These are phyloP conservation scores for Fusarium hostae DNA, from an alignment of 2,329 filamentous ascomycete genomes.

Conservation along the genomic window DNA sequence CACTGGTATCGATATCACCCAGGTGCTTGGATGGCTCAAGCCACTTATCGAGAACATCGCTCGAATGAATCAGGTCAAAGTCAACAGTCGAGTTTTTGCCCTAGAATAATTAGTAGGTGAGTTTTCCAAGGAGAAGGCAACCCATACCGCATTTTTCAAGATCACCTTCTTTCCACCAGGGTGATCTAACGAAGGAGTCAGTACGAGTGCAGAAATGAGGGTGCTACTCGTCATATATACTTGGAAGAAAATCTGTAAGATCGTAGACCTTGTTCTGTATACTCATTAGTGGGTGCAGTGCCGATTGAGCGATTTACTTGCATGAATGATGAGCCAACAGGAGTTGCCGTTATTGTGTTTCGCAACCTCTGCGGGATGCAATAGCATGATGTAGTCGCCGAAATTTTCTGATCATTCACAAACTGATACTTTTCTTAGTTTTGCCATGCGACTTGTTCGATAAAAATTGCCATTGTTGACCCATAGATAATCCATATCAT, in stretches of 20 bases:
- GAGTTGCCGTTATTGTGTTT: constrained; percentile 19
- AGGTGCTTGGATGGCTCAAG: constrained; percentile 11
- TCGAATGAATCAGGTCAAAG: constrained; percentile 25
- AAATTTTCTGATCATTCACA: not conserved
- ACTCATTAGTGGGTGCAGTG: not conserved
- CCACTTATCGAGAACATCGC: constrained; percentile 23
- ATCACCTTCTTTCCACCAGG: constrained; percentile 26
- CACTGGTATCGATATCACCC: constrained; percentile 9
- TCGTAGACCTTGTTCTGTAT: constrained; percentile 17
- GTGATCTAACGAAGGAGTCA: not conserved
- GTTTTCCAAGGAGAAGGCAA: accelerated
- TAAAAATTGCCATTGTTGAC: not conserved
- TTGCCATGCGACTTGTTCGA: not conserved
- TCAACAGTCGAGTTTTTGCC: constrained; percentile 21
- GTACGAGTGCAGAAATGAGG: accelerated
- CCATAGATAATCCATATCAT: not conserved
- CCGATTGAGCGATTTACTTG: not conserved
- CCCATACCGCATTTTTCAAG: constrained; percentile 15
- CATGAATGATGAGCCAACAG: constrained; percentile 30
- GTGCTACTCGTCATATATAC: not conserved
- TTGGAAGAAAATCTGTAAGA: constrained; percentile 24
- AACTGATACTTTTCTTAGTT: not conserved
- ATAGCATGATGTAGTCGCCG: not conserved
- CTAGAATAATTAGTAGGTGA: not conserved
- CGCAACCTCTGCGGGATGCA: constrained; percentile 13